phyloP scores from a whole-genome alignment of 805 yeast genomes.

The Yamadazyma tumulicola region DNA sequence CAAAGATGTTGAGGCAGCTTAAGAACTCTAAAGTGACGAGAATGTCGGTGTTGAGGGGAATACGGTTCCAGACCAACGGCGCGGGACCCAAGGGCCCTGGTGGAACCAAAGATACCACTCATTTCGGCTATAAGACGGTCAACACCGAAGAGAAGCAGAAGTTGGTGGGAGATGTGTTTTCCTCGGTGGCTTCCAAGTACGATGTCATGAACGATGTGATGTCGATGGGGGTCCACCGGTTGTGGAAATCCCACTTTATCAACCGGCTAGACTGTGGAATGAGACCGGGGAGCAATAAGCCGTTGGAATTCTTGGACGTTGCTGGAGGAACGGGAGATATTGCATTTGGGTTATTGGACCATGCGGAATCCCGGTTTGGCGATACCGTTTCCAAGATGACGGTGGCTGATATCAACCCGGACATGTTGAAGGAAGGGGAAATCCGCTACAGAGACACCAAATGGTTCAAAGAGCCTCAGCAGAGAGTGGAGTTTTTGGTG shows the following conservation, averaged over 20 bases:
- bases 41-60: too few species aligned
- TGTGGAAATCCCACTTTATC: slow-evolving; percentile 93
- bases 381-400: slow-evolving; percentile 81
- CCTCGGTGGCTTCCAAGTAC: slow-evolving; percentile 90
- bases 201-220: slow-evolving; percentile 98
- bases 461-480: slow-evolving; percentile 51
- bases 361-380: slow-evolving; percentile 74
- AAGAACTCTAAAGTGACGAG: too few species aligned
- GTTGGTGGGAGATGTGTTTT: slow-evolving; percentile 81
- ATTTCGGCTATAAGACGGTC: slow-evolving; percentile 87
- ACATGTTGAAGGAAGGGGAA: slow-evolving; percentile 92
- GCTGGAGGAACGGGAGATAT: slow-evolving; percentile 99
- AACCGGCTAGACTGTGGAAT: slow-evolving; percentile 87
- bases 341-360: slow-evolving; percentile 91
- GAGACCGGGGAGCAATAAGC: slow-evolving; percentile 76
- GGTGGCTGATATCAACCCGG: slow-evolving; percentile 91
- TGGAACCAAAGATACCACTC: too few species aligned
- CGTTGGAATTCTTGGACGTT: slow-evolving; percentile 86
- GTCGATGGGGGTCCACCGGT: slow-evolving; percentile 92
- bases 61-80: slow-evolving; percentile 5
- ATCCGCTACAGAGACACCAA: slow-evolving; percentile 59
- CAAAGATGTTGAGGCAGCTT: too few species aligned
- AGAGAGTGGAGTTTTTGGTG: slow-evolving; percentile 74
- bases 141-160: slow-evolving; percentile 76
- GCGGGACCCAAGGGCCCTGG: too few species aligned